Evolutionary conservation across 2,329 filamentous ascomycete genomes (phyloP), one percentile per base, ranked within the genome.

Genomic region (Elsinoe arachidis): DNA sequence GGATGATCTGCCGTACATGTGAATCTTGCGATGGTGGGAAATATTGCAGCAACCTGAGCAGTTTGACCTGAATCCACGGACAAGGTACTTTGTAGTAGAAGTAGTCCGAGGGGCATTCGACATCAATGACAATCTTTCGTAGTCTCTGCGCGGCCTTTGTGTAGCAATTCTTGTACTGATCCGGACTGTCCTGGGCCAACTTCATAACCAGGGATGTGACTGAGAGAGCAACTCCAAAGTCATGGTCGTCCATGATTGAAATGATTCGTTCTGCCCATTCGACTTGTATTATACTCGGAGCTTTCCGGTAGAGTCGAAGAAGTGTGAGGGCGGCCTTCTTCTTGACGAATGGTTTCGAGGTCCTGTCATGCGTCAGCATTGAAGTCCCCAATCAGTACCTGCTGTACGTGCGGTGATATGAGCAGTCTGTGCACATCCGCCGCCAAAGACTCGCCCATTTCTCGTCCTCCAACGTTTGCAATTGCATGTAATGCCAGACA

Each of bases 51-150:
- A 99, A 74, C 61, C 91, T 84, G 63, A 99, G 74, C 15, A 99
- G 80, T 75, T 99, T 99, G 67, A 97, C 88, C 73, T 97, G 91
- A 58, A 99, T 85, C 93, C 93, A 99, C 2, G 93, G 93, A 69
- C 93, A 99, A 1, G 93, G 93, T n/a, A 99, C 93, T 68, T 96
- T 96, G 78, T 99, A 99, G 76, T 99, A 99, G 23, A 96, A 82
- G 69, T 99, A 99, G 69, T 97, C 93, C 57, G 84, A 81, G 0
- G 89, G 83, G 67, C 89, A 93, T 65, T 99, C 92, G 62, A 87
- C 86, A 64, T 97, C 92, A 23, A 97, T 85, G 14, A 96, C 80
- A 63, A 97, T 88, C 63, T 88, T 86, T 76, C 96, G 96, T 65
- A 99, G 73, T 58, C 90, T 80, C 61, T 89, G 87, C 0, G 92